Base-by-base conservation (phyloP, 177 flowering plant species). In the Viscum album region DNA sequence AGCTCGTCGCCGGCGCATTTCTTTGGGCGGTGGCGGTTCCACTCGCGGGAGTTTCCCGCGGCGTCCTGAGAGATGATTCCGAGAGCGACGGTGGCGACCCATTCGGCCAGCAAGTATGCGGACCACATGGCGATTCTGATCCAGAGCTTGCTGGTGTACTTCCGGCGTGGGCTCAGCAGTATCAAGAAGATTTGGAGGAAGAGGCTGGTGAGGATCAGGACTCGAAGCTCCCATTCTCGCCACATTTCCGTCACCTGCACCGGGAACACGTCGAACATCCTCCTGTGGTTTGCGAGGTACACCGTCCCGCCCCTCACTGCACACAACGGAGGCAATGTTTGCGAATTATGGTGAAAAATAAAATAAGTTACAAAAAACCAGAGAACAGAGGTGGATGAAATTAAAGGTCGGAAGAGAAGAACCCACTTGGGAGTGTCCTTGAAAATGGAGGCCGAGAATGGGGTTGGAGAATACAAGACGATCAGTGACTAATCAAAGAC, bases 51-150 rank as follows among this genome's bases (percentile, higher is more conserved):
- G 28, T 35, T 64, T n/a, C n/a, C n/a, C n/a, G n/a, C n/a, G n/a
- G n/a, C n/a, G n/a, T n/a, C n/a, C 31, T 47, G 66, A 26, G 80
- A 59, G 54, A 81, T 66, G 64, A 75, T 64, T 0, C 82, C 81
- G 5, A 81, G 81, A 23, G 79, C 71, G 28, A 77, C 67, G 26
- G 69, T 71, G 34, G 84, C 80, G 1, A 72, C 69, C 68, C 64
- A 69, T 41, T 79, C 80, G 0, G 80, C 80, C 50, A 66, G 26
- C 21, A 81, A 54, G 67, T 81, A 81, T 34, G 79, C 65, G 31
- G 37, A 66, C 84, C 84, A 81, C 19, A 81, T 35, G 3, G 56
- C 1, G n/a, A 75, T 4, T 41, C 71, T 68, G 43, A 77, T 56
- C 72, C 59, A 36, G 26, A 28, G 52, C 28, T 35, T 68, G 1